Evolutionary conservation across 2,329 filamentous ascomycete genomes (phyloP).

Genomic region (Colletotrichum higginsianum): DNA sequence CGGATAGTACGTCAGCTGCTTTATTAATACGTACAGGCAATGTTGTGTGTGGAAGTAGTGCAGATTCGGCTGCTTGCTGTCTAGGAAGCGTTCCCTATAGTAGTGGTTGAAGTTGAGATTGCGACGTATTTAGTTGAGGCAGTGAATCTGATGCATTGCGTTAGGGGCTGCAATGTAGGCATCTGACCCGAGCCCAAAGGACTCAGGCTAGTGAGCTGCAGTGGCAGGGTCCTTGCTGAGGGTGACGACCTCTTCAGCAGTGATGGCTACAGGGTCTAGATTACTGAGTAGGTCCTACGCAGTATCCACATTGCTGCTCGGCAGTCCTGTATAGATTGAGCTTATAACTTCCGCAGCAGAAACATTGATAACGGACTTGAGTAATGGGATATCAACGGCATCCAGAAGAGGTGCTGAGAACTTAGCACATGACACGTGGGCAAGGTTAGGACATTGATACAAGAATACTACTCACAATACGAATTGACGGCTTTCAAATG

Average conservation of each 20-base stretch:
- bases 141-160: neutral
- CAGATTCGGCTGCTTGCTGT: neutral
- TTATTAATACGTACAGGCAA: neutral
- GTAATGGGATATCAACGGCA: neutral
- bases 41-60: neutral
- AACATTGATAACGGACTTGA: neutral
- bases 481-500: neutral
- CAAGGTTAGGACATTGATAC: neutral
- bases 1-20: neutral
- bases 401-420: neutral
- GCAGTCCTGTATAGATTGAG: neutral
- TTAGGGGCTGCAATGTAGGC: neutral
- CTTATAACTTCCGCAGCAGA: neutral
- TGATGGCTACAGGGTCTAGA: neutral
- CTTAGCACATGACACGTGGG: neutral
- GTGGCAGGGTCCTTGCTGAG: neutral
- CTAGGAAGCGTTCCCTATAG: neutral
- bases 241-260: neutral
- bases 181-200: neutral
- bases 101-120: neutral
- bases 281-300: neutral
- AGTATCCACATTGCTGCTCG: neutral
- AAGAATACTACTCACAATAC: neutral
- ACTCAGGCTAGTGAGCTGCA: neutral
- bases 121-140: neutral